A percentile compares a stretch with the other conserved stretches of the same genome.
Conservation (phyloP, 2,329 filamentous ascomycete genomes). For the Venturia carpophila region DNA sequence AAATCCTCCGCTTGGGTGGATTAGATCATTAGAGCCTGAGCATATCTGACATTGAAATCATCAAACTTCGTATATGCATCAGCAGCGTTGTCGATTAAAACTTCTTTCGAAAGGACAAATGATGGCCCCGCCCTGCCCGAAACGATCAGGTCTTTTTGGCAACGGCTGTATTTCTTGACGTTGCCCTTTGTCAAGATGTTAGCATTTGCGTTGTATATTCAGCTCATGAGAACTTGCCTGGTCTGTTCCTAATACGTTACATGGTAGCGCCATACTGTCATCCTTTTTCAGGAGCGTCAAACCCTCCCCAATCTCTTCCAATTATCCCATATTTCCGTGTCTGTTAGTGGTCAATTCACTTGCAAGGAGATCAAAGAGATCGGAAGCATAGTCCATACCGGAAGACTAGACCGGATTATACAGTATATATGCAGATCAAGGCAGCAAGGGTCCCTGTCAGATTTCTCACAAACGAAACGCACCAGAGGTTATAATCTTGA, state of each 20-base stretch:
- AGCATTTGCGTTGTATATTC: constrained; percentile 46
- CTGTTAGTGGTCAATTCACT: constrained; percentile 20
- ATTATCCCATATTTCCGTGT: constrained; percentile 55
- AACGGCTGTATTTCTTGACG: constrained; percentile 60
- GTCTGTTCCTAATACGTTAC: constrained; percentile 42
- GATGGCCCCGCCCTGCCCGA: constrained; percentile 56
- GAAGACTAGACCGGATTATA: constrained; percentile 54
- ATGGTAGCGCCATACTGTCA: constrained; percentile 57
- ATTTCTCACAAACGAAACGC: constrained; percentile 18
- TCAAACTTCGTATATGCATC: constrained; percentile 59
- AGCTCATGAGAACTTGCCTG: constrained; percentile 14
- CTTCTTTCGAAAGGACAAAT: constrained; percentile 59
- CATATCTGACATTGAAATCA: constrained; percentile 57
- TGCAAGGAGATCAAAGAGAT: no score
- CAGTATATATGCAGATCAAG: constrained; percentile 51
- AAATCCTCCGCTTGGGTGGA: constrained; percentile 52
- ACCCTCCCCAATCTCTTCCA: constrained; percentile 48
- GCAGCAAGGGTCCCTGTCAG: not conserved
- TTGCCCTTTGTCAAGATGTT: constrained; percentile 56
- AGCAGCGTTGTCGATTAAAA: constrained; percentile 53
- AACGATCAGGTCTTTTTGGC: constrained; percentile 58
- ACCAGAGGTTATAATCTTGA: constrained; percentile 57
- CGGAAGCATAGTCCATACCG: constrained; percentile 20
- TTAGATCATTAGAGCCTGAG: constrained; percentile 60
- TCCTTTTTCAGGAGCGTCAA: constrained; percentile 55